Evolutionary conservation across 768 basidiomycete genomes (phyloP).

Genomic region (Rhodotorula kratochvilovae): DNA sequence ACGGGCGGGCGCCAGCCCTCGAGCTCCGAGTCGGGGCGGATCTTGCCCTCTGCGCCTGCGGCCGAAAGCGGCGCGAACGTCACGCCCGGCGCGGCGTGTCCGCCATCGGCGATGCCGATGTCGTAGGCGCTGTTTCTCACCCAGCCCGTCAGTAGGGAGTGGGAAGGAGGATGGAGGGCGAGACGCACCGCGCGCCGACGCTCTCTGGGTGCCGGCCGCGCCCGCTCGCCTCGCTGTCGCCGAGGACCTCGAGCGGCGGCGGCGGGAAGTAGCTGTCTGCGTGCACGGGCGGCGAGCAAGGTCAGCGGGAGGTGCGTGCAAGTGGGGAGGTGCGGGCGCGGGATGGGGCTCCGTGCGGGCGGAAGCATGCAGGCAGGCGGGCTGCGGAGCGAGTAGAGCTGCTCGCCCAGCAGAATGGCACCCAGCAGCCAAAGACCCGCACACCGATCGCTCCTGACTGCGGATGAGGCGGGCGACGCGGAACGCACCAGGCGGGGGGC

Average conservation of each 20-base stretch:
- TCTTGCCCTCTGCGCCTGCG: background rate
- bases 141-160: background rate
- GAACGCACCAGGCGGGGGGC: constrained; percentile 17
- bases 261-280: constrained; percentile 36
- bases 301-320: background rate
- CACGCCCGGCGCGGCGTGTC: constrained; percentile 31
- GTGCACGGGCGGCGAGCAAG: no score
- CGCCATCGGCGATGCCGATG: constrained; percentile 14
- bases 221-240: constrained; percentile 23
- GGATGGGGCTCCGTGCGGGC: background rate
- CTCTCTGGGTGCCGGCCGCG: constrained; percentile 16
- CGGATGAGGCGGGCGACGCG: no score
- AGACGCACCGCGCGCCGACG: constrained; percentile 26
- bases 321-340: background rate
- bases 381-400: no score
- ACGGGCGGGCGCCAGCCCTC: constrained; percentile 27
- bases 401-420: no score
- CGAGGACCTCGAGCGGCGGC: constrained; percentile 11
- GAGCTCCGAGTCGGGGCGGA: constrained; percentile 21
- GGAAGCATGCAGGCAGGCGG: no score
- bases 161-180: background rate
- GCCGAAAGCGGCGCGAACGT: constrained; percentile 29
- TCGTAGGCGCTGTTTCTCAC: constrained; percentile 13
- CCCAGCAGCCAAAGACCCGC: no score
- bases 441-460: no score